Evolutionary conservation across 371 early-diverging fungal genomes (phyloP).

Genomic region (Dichotomocladium elegans): DNA sequence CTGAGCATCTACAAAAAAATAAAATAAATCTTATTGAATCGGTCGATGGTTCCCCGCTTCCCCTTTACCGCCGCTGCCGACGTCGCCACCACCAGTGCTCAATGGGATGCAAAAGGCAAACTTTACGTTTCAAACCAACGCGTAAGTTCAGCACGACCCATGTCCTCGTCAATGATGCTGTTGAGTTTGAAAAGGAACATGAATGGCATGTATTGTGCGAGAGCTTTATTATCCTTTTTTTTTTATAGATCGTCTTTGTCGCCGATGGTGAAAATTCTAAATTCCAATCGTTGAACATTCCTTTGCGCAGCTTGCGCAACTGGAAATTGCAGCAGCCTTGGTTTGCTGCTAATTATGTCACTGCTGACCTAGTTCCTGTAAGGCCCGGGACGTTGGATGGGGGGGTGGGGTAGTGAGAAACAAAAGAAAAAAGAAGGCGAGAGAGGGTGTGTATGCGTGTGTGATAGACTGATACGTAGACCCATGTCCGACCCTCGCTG

Average conservation of each 20-base stretch:
- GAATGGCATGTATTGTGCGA: background rate
- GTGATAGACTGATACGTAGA: background rate
- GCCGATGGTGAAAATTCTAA: conserved; percentile 15
- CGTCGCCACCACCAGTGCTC: conserved; percentile 37
- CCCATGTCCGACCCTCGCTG: background rate
- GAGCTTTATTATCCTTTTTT: background rate
- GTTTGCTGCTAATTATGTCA: conserved; percentile 56
- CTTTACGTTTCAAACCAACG: conserved; percentile 45
- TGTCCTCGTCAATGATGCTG: too few relatives aligned
- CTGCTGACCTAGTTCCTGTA: conserved; percentile 41
- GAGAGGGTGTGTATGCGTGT: background rate
- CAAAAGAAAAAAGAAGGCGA: too few relatives aligned
- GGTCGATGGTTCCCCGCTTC: conserved; percentile 32
- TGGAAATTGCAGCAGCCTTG: conserved; percentile 53
- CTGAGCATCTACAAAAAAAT: conserved; percentile 3
- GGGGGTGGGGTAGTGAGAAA: too few relatives aligned
- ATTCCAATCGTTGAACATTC: conserved; percentile 43
- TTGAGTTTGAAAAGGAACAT: background rate
- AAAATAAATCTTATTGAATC: background rate
- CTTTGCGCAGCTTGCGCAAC: conserved; percentile 34
- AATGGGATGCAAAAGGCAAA: conserved; percentile 34
- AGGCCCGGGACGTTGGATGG: too few relatives aligned
- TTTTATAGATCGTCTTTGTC: conserved; percentile 33
- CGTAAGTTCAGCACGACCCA: too few relatives aligned
- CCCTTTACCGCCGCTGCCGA: too few relatives aligned